Evolutionary conservation across 768 basidiomycete species (phyloP), one percentile per base, ranked within the genome.

Genomic region (Russula sp.): DNA sequence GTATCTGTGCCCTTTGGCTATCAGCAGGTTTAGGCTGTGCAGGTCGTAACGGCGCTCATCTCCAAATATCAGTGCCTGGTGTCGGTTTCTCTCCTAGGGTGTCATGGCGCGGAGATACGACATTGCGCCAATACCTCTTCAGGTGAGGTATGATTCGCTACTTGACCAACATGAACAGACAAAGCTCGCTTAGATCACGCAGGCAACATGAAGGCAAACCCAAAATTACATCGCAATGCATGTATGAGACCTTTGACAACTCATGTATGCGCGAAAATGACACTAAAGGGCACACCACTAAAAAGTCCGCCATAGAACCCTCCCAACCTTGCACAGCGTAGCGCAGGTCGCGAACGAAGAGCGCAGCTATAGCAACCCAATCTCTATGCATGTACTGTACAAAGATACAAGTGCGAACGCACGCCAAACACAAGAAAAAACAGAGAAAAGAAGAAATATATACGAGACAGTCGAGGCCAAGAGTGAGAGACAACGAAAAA

Each of bases 341-440:
- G 45, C 47, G 36, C 54, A 39, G 11, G 43, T 35, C 46, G 59
- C 36, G 1, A 55, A 48, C 53, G 39, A 38, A 39, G 22, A 58
- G 32, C 56, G 7, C 46, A 34, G 43, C 22, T 46, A 52, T 39
- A 50, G 49, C 43, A 45, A 35, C 51, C 55, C 50, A 18, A 42
- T 35, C 52, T 63, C 61, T 63, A 63, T 53, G 16, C 35, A 59
- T 54, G 41, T 63, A 59, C 38, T 56, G 53, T 59, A 64, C 65
- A 58, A 39, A 45, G 48, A 42, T 57, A 65, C 62, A 58, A 22
- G 46, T 52, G 62, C 43, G 36, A 38, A 59, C 39, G 25, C 63
- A 59, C 56, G 46, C 65, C 20, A 54, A 25, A 49, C 52, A 65
- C 47, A 66, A 60, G 39, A 56, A 53, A 43, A 36, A 65, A 64